Evolutionary conservation across 1,139 yeast genomes (phyloP), one percentile per base, ranked within the genome.

Genomic region (Candida sp.): DNA sequence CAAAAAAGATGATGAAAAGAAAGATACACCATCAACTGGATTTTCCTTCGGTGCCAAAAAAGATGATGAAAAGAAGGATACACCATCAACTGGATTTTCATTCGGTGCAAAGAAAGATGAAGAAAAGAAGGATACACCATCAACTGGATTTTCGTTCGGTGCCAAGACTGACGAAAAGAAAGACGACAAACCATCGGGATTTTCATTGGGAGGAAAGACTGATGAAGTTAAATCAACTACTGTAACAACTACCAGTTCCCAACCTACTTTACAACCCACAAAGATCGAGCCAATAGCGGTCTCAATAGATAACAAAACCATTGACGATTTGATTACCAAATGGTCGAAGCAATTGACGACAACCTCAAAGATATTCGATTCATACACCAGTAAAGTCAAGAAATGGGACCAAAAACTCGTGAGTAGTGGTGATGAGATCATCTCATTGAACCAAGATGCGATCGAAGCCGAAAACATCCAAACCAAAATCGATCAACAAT

Each of bases 281-380:
- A 75, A 71, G 40, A 74, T 83, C 22, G 82, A 80, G 51, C 84
- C 89, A 12, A 75, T 80, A 42, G 87, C 90, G 23, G 80, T 89
- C 3, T 85, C 96, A 7, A 76, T 95, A 41, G 90, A 87, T 55
- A 93, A 93, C 66, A 89, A 89, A 60, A 89, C 97, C 1, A 73
- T 95, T 60, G 99, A 93, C 56, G 99, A 93, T 60, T 77, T 93
- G 50, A 87, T 95, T 42, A 80, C 90, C 29, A 90, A 87, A 64
- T 95, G 99, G 99, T 87, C 97, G 1, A 81, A 82, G 46, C 96
- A 95, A 54, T 68, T 93, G 48, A 75, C 91, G 4, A 75, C 79
- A 21, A 82, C 95, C 0, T 79, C 93, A 1, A 73, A 75, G 25
- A 83, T 87, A 33, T 93, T 91, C 65, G 85, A 84, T 48, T 64